Evolutionary conservation across 345 rosid genomes (phyloP), one percentile per base, ranked within the genome.

Genomic region (Xanthoceras sorbifolium): DNA sequence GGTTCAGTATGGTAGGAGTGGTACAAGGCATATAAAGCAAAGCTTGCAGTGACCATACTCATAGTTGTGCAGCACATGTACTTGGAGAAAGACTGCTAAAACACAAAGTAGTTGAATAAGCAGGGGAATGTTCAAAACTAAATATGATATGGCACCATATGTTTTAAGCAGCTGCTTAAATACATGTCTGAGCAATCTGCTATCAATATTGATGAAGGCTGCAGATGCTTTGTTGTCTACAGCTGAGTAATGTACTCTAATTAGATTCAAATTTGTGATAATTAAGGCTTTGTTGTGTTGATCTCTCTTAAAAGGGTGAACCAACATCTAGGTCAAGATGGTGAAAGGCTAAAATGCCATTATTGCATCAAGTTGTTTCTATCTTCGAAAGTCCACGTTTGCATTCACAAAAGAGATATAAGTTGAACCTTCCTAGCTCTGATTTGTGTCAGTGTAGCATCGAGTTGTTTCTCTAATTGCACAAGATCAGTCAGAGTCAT

Each of bases 351-450:
- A 22, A 15, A 36, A 38, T 22, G 17, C 14, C 71, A 20, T 10
- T 40, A 14, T 20, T 3, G 14, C 44, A 29, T 55, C 31, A n/a
- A n/a, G n/a, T n/a, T 22, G 15, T 1, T n/a, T 38, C 31, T n/a
- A 22, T 31, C 23, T 31, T 22, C 28, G 31, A 60, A 0, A 34
- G 18, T 48, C 20, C 23, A 31, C 32, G 12, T 9, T 55, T 42
- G 46, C 32, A 73, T 2, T 14, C 23, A 34, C 54, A 48, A 25
- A 12, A 67, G 4, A 44, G 34, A 34, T 36, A 20, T 23, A 54
- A 32, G 34, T 28, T 66, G 9, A 36, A 86, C 89, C 92, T 88
- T 86, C 78, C 82, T 80, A 38, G 79, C 55, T 81, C 68, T 86
- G 68, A 29, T 79, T 40, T 57, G 52, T 8, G 71, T 40, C 18